A percentile compares a stretch with the other conserved stretches of the same genome.
Conservation (phyloP, 106 monocot species). For the Iris macrosiphon region DNA sequence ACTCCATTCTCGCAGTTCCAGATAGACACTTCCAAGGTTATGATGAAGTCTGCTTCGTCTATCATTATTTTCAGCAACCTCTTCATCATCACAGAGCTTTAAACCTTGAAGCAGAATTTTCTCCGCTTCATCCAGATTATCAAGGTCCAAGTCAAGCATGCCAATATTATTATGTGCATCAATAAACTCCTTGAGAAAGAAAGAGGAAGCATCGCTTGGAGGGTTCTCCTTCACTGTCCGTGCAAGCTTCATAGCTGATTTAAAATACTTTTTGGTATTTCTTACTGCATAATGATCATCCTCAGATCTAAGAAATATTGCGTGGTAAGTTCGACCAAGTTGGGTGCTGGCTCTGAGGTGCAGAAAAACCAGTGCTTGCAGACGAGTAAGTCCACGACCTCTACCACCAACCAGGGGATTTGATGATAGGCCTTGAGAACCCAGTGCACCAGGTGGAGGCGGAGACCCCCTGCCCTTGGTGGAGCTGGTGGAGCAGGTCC, state of each 20-base stretch:
- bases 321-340: conserved; percentile 92
- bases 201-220: conserved; percentile 21
- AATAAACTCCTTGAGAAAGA: conserved; percentile 73
- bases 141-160: conserved; percentile 89
- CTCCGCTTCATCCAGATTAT: conserved; percentile 86
- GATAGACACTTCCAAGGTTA: conserved; percentile 84
- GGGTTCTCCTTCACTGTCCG: conserved; percentile 56
- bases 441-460: too few species aligned
- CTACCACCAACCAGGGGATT: too few species aligned
- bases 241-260: conserved; percentile 77
- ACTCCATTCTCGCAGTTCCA: conserved; percentile 65
- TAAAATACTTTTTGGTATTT: conserved; percentile 92
- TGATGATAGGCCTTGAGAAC: too few species aligned
- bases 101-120: conserved; percentile 70
- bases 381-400: too few species aligned
- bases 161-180: conserved; percentile 95
- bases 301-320: conserved; percentile 80
- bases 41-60: conserved; percentile 77
- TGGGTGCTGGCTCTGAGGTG: conserved; percentile 94
- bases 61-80: conserved; percentile 74
- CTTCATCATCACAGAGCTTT: conserved; percentile 90
- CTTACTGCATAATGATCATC: conserved; percentile 67
- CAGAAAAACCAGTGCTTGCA: too few species aligned
- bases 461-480: too few species aligned
- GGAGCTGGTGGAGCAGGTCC: too few species aligned